Conservation (phyloP, 106 monocot species). For the Ottelia alismoides region DNA sequence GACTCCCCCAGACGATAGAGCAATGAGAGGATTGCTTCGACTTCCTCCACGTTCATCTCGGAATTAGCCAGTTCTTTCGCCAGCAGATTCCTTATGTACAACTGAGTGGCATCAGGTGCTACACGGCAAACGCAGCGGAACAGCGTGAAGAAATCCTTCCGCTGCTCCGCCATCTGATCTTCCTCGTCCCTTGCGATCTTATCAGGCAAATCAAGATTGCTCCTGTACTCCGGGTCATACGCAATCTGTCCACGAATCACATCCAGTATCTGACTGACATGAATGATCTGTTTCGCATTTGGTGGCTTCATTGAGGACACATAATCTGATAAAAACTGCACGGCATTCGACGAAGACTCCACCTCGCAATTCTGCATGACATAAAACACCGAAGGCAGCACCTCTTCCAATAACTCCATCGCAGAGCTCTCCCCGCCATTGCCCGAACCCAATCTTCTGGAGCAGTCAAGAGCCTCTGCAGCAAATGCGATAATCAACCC, state of each 20-base stretch:
- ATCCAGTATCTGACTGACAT: conserved; percentile 63
- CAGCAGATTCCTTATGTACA: conserved; percentile 57
- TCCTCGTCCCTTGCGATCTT: conserved; percentile 92
- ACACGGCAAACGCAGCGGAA: conserved; percentile 64
- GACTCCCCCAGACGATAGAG: conserved; percentile 73
- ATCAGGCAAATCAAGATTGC: conserved; percentile 66
- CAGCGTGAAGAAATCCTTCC: conserved; percentile 57
- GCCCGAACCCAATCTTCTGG: conserved; percentile 28
- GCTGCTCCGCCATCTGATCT: conserved; percentile 64
- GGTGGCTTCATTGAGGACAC: conserved; percentile 55
- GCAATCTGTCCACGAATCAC: conserved; percentile 43
- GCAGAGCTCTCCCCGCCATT: conserved; percentile 19
- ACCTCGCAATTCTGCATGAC: conserved; percentile 52
- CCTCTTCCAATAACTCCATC: conserved; percentile 60
- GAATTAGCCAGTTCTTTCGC: conserved; percentile 25
- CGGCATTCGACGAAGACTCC: conserved; percentile 19
- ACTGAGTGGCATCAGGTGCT: conserved; percentile 52
- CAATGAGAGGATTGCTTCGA: conserved; percentile 62
- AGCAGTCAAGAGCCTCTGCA: conserved; percentile 64
- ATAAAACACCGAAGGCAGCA: conserved; percentile 60
- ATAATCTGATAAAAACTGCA: conserved; percentile 62
- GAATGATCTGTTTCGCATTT: conserved; percentile 44
- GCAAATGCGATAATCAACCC: conserved; percentile 72
- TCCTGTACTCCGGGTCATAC: conserved; percentile 59
- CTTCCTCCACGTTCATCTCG: conserved; percentile 61